Conservation (phyloP, 1,139 yeast species). For the Pichia sp. region DNA sequence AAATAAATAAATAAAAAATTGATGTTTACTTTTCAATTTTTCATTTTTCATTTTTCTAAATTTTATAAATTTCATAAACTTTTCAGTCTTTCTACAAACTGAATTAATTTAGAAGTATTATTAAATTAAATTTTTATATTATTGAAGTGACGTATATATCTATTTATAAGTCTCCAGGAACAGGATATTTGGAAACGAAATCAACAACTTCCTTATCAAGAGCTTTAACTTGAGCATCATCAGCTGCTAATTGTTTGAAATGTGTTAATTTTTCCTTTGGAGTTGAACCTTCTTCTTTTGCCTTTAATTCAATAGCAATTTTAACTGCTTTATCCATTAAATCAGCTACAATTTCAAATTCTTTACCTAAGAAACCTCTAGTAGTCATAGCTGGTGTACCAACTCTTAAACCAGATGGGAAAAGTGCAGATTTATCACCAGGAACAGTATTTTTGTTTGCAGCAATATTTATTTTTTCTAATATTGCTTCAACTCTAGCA, state of each 20-base stretch:
- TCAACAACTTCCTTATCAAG: constrained; percentile 55
- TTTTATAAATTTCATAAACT: no score
- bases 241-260: constrained; percentile 61
- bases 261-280: constrained; percentile 59
- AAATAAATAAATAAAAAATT: no score
- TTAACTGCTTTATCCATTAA: constrained; percentile 77
- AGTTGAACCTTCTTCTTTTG: constrained; percentile 51
- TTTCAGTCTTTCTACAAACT: no score
- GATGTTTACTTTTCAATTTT: no score
- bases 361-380: constrained; percentile 78
- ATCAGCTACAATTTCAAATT: constrained; percentile 70
- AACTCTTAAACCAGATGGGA: constrained; percentile 93
- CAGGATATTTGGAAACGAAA: constrained; percentile 69
- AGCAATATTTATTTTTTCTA: constrained; percentile 87
- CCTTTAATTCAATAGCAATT: constrained; percentile 52
- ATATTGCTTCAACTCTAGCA: constrained; percentile 88
- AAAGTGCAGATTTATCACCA: constrained; percentile 90
- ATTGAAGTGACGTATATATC: no score
- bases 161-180: constrained; percentile 90
- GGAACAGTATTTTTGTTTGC: constrained; percentile 95
- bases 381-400: constrained; percentile 99
- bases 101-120: no score
- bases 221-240: constrained; percentile 49
- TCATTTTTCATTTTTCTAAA: no score
- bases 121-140: no score